phyloP scores from a whole-genome alignment of 2,329 filamentous ascomycete species.

The Aspergillus pseudoglaucus region DNA sequence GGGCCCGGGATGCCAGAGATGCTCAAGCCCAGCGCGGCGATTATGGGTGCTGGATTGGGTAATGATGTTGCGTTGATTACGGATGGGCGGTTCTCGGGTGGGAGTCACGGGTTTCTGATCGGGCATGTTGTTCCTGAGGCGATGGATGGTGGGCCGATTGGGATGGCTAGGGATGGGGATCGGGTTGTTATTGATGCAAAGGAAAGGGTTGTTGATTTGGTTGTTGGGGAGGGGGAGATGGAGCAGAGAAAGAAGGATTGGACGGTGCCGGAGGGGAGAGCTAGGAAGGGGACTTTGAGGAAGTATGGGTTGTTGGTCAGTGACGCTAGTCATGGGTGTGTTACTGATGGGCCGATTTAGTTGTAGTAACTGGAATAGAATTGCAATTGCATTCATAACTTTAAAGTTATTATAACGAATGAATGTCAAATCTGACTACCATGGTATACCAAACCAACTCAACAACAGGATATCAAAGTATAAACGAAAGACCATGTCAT shows the following conservation, averaged over 20 bases:
- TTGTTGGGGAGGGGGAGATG: constrained; percentile 2
- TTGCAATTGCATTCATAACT: no score
- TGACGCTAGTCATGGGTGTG: constrained; percentile 8
- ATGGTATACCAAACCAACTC: no score
- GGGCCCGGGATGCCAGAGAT: constrained; percentile 67
- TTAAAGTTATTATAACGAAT: no score
- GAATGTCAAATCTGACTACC: no score
- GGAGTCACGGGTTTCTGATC: constrained; percentile 39
- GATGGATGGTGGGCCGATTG: constrained; percentile 8
- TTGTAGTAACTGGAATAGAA: no score
- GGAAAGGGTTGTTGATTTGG: constrained; percentile 5
- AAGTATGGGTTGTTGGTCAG: constrained; percentile 8
- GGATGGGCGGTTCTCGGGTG: constrained; percentile 42
- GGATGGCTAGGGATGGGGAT: constrained; percentile 5
- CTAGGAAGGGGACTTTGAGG: constrained; percentile 5
- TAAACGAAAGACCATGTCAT: no score
- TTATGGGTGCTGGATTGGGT: constrained; percentile 64
- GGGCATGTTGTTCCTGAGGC: constrained; percentile 18
- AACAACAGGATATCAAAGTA: no score
- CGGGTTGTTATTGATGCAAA: constrained; percentile 7
- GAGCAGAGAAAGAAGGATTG: constrained; percentile 4
- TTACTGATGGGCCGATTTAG: constrained; percentile 3
- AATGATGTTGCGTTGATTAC: constrained; percentile 63
- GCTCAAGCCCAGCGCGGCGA: constrained; percentile 62
- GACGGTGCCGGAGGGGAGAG: neutral